Evolutionary conservation across 345 rosid genomes (phyloP).

Genomic region (Trapa incisa): DNA sequence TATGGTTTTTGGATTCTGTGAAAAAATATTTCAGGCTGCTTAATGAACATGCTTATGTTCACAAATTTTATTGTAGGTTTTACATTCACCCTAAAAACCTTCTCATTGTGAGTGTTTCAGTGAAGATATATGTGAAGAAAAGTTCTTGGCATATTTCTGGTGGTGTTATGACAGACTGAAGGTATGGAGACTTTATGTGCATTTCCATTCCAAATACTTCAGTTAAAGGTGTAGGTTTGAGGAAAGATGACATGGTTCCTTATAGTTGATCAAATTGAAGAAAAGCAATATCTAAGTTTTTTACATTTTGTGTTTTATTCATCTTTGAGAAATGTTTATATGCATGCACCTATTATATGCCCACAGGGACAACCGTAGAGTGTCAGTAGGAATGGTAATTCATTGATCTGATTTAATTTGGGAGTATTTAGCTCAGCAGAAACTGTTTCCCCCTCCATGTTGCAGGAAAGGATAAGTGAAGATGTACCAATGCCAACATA

Average conservation of each 20-base stretch:
- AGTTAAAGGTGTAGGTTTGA: background rate
- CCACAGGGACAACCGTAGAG: background rate
- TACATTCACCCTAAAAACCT: background rate
- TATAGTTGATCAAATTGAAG: background rate
- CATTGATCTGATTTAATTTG: background rate
- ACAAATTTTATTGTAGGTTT: background rate
- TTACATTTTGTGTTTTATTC: background rate
- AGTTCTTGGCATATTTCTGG: constrained; percentile 88
- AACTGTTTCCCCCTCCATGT: background rate
- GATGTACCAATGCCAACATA: constrained; percentile 86
- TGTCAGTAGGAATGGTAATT: background rate
- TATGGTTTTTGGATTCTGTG: constrained; percentile 21
- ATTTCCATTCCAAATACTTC: background rate
- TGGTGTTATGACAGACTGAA: constrained; percentile 83
- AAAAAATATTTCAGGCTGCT: background rate
- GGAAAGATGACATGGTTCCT: background rate
- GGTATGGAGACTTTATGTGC: constrained; percentile 21
- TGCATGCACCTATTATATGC: background rate
- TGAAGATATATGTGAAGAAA: constrained; percentile 66
- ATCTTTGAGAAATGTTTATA: background rate
- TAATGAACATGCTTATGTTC: background rate
- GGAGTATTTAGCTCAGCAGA: background rate
- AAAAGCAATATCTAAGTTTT: background rate
- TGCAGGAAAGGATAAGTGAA: constrained; percentile 56
- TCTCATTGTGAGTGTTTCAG: constrained; percentile 33